Evolutionary conservation across 345 rosid species (phyloP).

Genomic region (Euphorbia peplus): DNA sequence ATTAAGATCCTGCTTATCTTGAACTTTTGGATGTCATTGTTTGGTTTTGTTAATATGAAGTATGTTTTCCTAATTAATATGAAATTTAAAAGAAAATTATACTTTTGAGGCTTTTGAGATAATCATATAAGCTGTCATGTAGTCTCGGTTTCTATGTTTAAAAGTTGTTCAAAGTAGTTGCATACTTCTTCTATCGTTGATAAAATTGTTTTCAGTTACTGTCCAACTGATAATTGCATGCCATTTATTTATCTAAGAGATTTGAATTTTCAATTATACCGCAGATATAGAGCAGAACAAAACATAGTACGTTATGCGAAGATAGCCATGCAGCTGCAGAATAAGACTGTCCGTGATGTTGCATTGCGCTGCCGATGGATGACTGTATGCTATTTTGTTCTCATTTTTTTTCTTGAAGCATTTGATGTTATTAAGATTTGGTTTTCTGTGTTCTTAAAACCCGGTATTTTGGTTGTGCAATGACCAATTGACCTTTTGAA

Average conservation of each 20-base stretch:
- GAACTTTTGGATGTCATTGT: not conserved
- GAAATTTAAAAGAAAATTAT: not conserved
- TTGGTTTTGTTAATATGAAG: not conserved
- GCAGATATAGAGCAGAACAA: constrained; percentile 47
- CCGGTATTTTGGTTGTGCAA: constrained; percentile 1
- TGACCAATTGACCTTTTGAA: not conserved
- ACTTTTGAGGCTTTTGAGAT: not conserved
- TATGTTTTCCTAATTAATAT: no score
- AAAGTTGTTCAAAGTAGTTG: not conserved
- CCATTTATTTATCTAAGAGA: constrained; percentile 6
- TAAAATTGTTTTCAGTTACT: not conserved
- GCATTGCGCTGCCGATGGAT: constrained; percentile 78
- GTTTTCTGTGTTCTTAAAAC: not conserved
- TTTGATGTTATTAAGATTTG: not conserved
- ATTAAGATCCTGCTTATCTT: constrained; percentile 7
- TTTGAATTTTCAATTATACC: constrained; percentile 3
- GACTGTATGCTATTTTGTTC: constrained; percentile 35
- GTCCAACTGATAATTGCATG: not conserved
- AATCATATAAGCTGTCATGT: not conserved
- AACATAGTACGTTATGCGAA: constrained; percentile 50
- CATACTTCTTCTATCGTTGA: not conserved
- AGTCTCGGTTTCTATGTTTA: not conserved
- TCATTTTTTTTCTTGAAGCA: not conserved
- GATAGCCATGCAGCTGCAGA: constrained; percentile 47
- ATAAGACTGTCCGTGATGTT: constrained; percentile 73